Base-by-base conservation (phyloP, 495 filamentous ascomycete species). In the Echria macrotheca region DNA sequence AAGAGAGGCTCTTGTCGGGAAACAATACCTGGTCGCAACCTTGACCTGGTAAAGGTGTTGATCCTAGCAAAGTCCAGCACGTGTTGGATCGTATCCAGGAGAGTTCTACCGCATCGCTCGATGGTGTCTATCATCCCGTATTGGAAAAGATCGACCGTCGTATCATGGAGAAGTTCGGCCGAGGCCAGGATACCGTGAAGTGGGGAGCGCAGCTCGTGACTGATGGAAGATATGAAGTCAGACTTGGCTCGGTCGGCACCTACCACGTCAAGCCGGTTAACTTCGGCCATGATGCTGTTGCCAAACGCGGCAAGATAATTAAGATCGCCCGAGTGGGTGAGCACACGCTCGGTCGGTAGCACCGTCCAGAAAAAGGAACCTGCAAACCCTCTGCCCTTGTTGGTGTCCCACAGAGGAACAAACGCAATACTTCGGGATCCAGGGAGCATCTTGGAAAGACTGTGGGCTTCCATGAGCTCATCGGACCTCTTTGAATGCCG, bases 21-120 rank as follows among this genome's bases (percentile, higher is more conserved):
- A 24, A 41, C 17, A 3, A n/a, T 3, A 3, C 3, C 55, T 55
- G 12, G 62, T 47, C 23, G 36, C 45, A 35, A 12, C n/a, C 47
- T 54, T 59, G 22, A 49, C 49, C 42, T 47, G 14, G 56, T 49
- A 33, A 65, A 40, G 44, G 68, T 77, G 36, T 82, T 85, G 33
- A 87, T 79, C 53, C 85, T 87, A 50, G 78, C 81, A 57, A 81
- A 86, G 54, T 88, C 84, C 1, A 89, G 70, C 0, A 85, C 81
- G 58, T 90, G 84, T 49, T 89, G 83, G 60, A 90, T 84, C 0
- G 85, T 88, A 52, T 93, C 87, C 12, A 93, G 66, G 2, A 91
- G 60, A 0, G 86, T 90, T 46, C 81, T 77, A 0, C 83, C 84
- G 46, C 83, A 91, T 5, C 79, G 78, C 40, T 86, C 80, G 44